A percentile compares a stretch with the other conserved stretches of the same genome.
These are phyloP conservation scores for Globisporangium sylvaticum DNA, from an alignment of 352 stramenopile genomes.

Conservation along the genomic window DNA sequence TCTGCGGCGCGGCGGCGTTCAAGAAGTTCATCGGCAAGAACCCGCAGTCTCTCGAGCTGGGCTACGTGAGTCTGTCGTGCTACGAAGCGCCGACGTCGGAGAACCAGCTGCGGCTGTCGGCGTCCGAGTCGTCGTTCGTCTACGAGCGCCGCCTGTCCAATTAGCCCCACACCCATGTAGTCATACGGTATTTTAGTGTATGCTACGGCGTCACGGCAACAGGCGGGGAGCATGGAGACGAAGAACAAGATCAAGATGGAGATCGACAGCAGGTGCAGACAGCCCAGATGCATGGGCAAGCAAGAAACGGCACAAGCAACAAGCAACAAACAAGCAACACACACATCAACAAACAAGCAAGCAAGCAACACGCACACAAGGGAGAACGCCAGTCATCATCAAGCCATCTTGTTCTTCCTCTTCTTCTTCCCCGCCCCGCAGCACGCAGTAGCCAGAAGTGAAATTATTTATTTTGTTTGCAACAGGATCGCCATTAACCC, in stretches of 20 bases:
- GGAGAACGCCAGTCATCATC: neutral
- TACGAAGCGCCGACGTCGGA: conserved; percentile 59
- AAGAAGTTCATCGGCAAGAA: conserved; percentile 68
- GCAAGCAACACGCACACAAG: neutral
- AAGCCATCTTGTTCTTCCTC: neutral
- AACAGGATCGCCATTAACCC: neutral
- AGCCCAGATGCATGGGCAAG: neutral
- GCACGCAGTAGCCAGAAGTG: neutral
- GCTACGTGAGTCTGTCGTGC: conserved; percentile 66
- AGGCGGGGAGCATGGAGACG: neutral
- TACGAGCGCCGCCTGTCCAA: conserved; percentile 17
- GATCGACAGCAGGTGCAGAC: neutral
- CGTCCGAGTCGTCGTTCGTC: conserved; percentile 15
- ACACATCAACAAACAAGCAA: neutral
- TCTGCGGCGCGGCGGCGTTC: conserved; percentile 40
- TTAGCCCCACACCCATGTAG: neutral
- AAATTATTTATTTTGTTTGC: neutral
- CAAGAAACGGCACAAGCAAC: neutral
- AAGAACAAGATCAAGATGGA: neutral
- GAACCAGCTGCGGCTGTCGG: conserved; percentile 23
- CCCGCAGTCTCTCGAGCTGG: conserved; percentile 53
- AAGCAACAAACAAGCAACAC: neutral
- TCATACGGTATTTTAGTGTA: conserved; percentile 1
- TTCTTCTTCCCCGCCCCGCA: neutral
- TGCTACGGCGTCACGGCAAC: neutral